Evolutionary conservation across 441 rosid genomes (phyloP).

Genomic region (Gossypium davidsonii): DNA sequence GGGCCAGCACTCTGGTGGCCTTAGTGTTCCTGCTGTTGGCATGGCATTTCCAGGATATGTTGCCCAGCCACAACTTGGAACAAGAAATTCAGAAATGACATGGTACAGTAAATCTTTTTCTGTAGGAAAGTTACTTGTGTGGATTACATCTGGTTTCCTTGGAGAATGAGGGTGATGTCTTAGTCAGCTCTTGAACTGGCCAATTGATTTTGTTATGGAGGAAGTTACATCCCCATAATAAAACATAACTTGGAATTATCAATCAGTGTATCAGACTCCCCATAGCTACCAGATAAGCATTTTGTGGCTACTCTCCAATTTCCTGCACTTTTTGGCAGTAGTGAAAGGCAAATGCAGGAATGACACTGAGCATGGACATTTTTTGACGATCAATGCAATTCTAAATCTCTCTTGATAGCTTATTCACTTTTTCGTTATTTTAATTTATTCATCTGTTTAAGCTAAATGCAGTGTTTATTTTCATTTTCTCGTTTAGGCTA

Average conservation of each 20-base stretch:
- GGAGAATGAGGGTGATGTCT: neutral
- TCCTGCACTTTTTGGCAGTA: neutral
- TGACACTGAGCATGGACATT: neutral
- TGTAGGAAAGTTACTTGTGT: neutral
- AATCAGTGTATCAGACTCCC: neutral
- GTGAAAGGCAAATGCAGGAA: neutral
- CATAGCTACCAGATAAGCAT: neutral
- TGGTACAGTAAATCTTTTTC: conserved; percentile 40
- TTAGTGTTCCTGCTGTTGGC: conserved; percentile 87
- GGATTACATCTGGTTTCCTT: conserved; percentile 5
- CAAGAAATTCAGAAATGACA: conserved; percentile 90
- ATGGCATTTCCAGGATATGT: conserved; percentile 99
- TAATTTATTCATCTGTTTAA: neutral
- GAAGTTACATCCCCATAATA: neutral
- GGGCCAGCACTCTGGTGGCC: conserved; percentile 82
- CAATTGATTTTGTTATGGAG: neutral
- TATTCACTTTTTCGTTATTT: neutral
- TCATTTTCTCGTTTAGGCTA: conserved; percentile 46
- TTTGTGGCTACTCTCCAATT: neutral
- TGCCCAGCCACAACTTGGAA: conserved; percentile 75
- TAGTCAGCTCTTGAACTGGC: neutral
- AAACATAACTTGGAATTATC: neutral
- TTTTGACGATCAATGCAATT: neutral
- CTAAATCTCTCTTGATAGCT: neutral
- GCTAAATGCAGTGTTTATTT: neutral